Conservation (phyloP, 441 rosid genomes). For the Pelargonium cotyledonis region DNA sequence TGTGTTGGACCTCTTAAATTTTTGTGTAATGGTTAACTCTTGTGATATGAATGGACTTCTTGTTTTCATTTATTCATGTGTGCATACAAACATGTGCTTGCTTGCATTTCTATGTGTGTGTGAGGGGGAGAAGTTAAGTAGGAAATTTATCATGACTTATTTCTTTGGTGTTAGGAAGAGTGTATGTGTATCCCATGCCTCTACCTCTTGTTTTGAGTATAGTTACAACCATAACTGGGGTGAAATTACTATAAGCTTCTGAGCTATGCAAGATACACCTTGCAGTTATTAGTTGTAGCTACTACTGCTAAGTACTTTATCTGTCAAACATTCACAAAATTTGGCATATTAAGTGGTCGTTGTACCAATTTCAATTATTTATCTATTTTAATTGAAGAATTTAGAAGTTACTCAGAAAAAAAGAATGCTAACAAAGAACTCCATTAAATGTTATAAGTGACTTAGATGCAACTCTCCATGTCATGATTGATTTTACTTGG, state of each 20-base stretch:
- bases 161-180: too few species aligned
- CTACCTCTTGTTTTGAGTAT: too few species aligned
- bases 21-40: background rate
- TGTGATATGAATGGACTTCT: background rate
- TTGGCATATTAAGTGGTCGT: background rate
- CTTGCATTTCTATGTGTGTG: background rate
- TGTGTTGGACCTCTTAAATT: background rate
- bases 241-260: background rate
- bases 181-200: too few species aligned
- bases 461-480: background rate
- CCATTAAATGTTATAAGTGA: background rate
- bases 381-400: background rate
- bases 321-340: background rate
- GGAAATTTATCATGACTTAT: background rate
- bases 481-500: background rate
- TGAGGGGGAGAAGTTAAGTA: background rate
- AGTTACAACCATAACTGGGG: too few species aligned
- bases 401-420: background rate
- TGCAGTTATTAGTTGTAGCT: background rate
- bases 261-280: background rate
- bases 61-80: background rate
- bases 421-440: background rate
- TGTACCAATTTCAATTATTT: background rate
- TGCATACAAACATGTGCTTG: background rate
- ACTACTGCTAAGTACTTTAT: background rate